Percentiles rank a stretch among this genome's conserved stretches.
phyloP scores from a whole-genome alignment of 495 filamentous ascomycete genomes.

The Cryomyces minteri region DNA sequence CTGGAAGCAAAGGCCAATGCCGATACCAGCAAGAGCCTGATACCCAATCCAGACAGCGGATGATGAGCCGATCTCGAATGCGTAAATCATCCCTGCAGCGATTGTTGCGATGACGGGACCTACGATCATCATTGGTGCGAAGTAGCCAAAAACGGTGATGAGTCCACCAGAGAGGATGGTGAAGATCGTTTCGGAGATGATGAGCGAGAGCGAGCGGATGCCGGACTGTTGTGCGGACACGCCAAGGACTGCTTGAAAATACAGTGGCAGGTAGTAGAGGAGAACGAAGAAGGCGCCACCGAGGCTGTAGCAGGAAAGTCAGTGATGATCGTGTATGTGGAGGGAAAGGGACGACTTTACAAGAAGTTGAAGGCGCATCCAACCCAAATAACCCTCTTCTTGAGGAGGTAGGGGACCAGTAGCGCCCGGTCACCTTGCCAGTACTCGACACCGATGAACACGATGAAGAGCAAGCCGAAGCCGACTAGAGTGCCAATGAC shows the following conservation, averaged over 20 bases:
- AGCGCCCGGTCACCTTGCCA: conserved; percentile 6
- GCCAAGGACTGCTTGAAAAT: background rate
- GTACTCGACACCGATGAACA: conserved; percentile 30
- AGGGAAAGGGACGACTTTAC: background rate
- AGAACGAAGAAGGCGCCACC: background rate
- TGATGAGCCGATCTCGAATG: conserved; percentile 16
- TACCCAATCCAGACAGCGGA: conserved; percentile 22
- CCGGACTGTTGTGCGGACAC: background rate
- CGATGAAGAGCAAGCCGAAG: conserved; percentile 24
- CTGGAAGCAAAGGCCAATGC: conserved; percentile 38
- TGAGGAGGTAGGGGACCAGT: conserved; percentile 26
- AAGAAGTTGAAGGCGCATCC: conserved; percentile 19
- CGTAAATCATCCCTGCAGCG: conserved; percentile 10
- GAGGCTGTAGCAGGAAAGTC: background rate
- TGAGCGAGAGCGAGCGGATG: background rate
- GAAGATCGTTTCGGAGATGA: conserved; percentile 4
- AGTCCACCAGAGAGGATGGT: conserved; percentile 5
- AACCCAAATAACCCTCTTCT: conserved; percentile 24
- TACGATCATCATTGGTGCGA: conserved; percentile 5
- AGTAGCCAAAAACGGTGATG: conserved; percentile 9
- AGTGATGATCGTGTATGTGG: too few relatives aligned
- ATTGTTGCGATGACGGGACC: conserved; percentile 10
- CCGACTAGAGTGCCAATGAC: conserved; percentile 26
- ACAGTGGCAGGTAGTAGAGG: conserved; percentile 1
- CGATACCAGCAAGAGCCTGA: conserved; percentile 29